These are phyloP conservation scores for Camelina laxa DNA, from an alignment of 345 rosid species.

Conservation along the genomic window DNA sequence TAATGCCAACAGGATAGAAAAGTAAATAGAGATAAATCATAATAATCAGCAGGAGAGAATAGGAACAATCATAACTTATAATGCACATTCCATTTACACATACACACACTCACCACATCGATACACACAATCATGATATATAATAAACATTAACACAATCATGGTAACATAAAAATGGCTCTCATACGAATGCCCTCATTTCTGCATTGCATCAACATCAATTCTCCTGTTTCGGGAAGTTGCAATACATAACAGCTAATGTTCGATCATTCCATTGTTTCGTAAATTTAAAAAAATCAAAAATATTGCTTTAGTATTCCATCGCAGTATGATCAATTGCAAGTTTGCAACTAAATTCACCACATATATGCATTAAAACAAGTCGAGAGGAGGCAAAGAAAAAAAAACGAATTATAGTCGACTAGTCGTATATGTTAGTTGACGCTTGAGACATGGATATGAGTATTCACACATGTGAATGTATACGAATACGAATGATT, in stretches of 20 bases:
- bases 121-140: slow-evolving; percentile 3
- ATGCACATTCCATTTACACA: slow-evolving; percentile 33
- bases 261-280: background rate
- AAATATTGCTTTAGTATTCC: background rate
- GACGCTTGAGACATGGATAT: background rate
- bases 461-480: slow-evolving; percentile 12
- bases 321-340: background rate
- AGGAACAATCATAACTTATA: slow-evolving; percentile 35
- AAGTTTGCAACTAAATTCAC: background rate
- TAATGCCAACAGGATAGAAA: slow-evolving; percentile 36
- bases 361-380: too few species aligned
- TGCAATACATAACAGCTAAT: background rate
- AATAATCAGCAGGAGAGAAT: slow-evolving; percentile 25
- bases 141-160: background rate
- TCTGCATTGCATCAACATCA: slow-evolving; percentile 1
- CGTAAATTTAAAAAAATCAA: background rate
- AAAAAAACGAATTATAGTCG: background rate
- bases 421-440: background rate
- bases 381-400: slow-evolving; percentile 1
- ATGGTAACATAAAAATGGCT: background rate
- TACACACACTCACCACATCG: slow-evolving; percentile 13
- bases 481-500: background rate
- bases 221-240: background rate
- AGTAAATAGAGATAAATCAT: slow-evolving; percentile 15
- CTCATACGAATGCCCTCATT: slow-evolving; percentile 2